Conservation (phyloP, 352 stramenopile species). For the Phytophthora pseudosyringae region DNA sequence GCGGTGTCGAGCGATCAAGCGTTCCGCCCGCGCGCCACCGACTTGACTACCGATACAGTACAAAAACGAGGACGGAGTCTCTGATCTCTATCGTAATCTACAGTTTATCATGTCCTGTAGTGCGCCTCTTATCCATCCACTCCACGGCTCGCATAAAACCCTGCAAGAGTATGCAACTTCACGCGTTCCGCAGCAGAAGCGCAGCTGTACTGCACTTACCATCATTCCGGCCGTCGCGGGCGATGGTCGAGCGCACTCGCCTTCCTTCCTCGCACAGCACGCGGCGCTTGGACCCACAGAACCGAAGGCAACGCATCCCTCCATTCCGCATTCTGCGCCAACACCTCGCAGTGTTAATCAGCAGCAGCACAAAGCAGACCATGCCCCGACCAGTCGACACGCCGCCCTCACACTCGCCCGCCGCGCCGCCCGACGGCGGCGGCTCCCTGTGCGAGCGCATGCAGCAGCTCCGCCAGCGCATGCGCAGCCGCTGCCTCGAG, state of each 20-base stretch:
- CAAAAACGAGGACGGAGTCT: not conserved
- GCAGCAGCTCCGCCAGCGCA: conserved; percentile 26
- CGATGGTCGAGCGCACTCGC: conserved; percentile 1
- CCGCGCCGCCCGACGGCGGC: not conserved
- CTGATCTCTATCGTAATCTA: too few relatives aligned
- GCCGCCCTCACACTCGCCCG: not conserved
- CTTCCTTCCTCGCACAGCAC: not conserved
- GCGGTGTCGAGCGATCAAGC: not conserved
- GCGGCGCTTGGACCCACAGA: not conserved
- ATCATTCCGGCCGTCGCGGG: conserved; percentile 1
- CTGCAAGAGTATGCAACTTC: too few relatives aligned
- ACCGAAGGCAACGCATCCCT: not conserved
- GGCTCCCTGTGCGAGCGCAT: conserved; percentile 24
- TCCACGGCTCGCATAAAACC: too few relatives aligned
- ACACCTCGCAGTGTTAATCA: not conserved
- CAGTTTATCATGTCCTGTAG: too few relatives aligned
- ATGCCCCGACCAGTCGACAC: conserved; percentile 14
- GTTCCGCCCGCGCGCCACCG: not conserved
- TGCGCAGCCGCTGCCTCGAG: conserved; percentile 26
- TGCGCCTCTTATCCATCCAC: too few relatives aligned
- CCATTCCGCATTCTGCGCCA: not conserved
- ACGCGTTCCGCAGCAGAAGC: too few relatives aligned
- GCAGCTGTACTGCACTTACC: not conserved
- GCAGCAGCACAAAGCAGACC: conserved; percentile 5
- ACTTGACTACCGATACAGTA: not conserved